A percentile compares a stretch with the other conserved stretches of the same genome.
Evolutionary conservation across 306 rosid genomes (phyloP).

Genomic region (Dryas alaskensis): DNA sequence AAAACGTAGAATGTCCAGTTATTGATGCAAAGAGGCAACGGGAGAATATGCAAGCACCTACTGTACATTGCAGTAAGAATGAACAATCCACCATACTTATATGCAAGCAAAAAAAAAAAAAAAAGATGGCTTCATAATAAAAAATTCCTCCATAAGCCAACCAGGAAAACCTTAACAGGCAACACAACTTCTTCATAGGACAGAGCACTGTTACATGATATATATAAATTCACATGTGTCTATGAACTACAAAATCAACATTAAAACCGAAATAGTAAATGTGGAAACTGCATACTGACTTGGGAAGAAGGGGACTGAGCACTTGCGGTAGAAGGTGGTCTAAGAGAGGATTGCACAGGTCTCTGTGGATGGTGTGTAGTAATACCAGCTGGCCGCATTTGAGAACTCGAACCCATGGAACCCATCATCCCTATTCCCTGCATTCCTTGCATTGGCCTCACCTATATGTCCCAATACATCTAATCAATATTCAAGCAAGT

Average conservation of each 20-base stretch:
- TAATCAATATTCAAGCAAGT: conserved; percentile 14
- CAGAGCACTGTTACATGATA: background rate
- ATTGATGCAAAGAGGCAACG: background rate
- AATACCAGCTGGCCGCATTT: conserved; percentile 67
- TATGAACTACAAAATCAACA: background rate
- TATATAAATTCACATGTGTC: background rate
- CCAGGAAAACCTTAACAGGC: background rate
- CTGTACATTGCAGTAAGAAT: background rate
- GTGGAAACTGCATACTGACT: conserved; percentile 46
- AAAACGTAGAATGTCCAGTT: background rate
- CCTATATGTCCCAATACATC: conserved; percentile 40
- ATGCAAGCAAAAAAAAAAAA: background rate
- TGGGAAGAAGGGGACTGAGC: conserved; percentile 63
- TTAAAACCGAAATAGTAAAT: background rate
- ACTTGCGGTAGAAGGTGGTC: conserved; percentile 57
- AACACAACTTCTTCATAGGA: background rate
- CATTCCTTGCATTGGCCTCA: conserved; percentile 62
- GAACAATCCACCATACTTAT: background rate
- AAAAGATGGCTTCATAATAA: background rate
- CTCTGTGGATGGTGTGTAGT: conserved; percentile 61
- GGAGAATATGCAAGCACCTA: background rate
- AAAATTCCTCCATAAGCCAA: background rate
- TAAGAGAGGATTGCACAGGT: conserved; percentile 66
- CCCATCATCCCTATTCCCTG: conserved; percentile 82
- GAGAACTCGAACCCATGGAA: conserved; percentile 62